Base-by-base conservation (phyloP, 2,329 filamentous ascomycete genomes). In the Canariomyces notabilis region DNA sequence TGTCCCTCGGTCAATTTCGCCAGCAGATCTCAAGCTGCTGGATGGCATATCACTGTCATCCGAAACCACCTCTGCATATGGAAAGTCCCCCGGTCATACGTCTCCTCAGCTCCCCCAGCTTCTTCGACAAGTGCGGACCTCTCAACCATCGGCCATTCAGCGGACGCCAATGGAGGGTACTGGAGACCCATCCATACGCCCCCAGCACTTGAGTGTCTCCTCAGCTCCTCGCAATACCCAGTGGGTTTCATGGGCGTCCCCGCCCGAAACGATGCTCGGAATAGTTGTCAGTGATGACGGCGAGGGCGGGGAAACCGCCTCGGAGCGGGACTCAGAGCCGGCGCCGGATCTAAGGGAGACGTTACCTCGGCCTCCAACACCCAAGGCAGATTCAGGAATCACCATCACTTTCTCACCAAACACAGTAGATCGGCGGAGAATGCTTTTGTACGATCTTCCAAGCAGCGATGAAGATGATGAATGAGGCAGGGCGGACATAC, bases 41-140 rank as follows among this genome's bases (percentile, higher is more conserved):
- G 43, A 32, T n/a, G 44, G 40, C 2, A 46, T 50, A 6, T 36
- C 36, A 9, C 22, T 50, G 9, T 46, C 48, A 1, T 11, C 48
- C 0, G 48, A 37, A 4, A 35, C 29, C 1, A 15, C 39, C 1
- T 43, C 43, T 8, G 34, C n/a, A 3, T 39, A 19, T 11, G 35
- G 29, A 2, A 37, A 5, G 6, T 43, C 32, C 12, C 36, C 43
- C 3, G 2, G n/a, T 12, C 9, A 36, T 16, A 32, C 5, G 9
- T n/a, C 37, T 3, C 36, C 35, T 3, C n/a, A 1, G 6, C 33
- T 12, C 5, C 4, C 18, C 9, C 18, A 22, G 11, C 18, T 7
- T 14, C 2, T 4, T 14, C 2, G n/a, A 21, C 18, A 22, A 35
- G n/a, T n/a, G n/a, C n/a, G n/a, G n/a, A n/a, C n/a, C n/a, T n/a